Evolutionary conservation across 495 filamentous ascomycete species (phyloP), one percentile per base, ranked within the genome.

Genomic region (Talaromyces ruber): DNA sequence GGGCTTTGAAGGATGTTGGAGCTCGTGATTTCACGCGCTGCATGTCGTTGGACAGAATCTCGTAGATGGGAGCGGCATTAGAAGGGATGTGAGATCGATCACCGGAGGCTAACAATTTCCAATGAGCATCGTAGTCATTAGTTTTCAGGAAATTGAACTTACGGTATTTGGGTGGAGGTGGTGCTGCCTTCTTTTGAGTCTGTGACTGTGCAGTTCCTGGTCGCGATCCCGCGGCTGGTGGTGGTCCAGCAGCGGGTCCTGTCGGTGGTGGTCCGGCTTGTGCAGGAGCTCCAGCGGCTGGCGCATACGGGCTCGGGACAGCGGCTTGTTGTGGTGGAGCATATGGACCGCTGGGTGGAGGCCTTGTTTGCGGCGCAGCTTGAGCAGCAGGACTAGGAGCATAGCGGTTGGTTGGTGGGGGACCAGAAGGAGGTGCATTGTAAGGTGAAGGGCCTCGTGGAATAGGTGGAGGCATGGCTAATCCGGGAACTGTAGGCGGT

Each of bases 81-180:
- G 86, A 68, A 2, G 94, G 88, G 60, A 98, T 96, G 69, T 98
- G 92, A 14, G 90, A 89, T 43, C 93, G 88, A 73, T 98, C 94
- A 67, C 94, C 94, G 22, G 87, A 73, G 9, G 87, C 86, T 88
- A 63, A n/a, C 22, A 62, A 53, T 22, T 26, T 28, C 45, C 73
- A 67, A 64, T 22, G 8, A 34, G 7, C 24, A 63, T 58, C 28
- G 43, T 4, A 45, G 22, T 50, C n/a, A 7, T 11, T 53, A 26
- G 2, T 29, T 52, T 11, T 29, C 21, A 0, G 34, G 18, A n/a
- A 30, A 26, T 30, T 64, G 14, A 24, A 82, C 86, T 78, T 75
- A 80, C 89, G 93, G 68, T 91, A 83, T 71, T 87, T 92, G 22
- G 84, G 73, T 50, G 84, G 70, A 29, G 84, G 72, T 45, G 84